A percentile compares a stretch with the other conserved stretches of the same genome.
Conservation (phyloP, 1,284 basidiomycete species). For the Leccinum variabile region DNA sequence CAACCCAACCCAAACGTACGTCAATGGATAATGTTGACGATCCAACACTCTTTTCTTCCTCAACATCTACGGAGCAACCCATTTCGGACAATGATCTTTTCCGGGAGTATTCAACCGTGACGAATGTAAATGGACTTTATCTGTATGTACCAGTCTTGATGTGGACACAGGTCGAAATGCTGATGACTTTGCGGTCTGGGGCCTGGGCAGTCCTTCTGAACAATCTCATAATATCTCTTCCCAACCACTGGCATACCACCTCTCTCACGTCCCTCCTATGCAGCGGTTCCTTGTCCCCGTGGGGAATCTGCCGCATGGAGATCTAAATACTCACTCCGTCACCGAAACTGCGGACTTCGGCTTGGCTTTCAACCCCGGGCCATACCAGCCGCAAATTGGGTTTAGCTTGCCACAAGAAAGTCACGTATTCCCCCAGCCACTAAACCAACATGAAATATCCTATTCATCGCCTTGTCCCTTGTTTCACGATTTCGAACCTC, state of each 20-base stretch:
- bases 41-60: not conserved
- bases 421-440: too few relatives aligned
- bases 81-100: not conserved
- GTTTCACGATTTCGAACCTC: not conserved
- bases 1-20: not conserved
- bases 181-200: slow-evolving; percentile 1
- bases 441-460: not conserved
- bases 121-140: not conserved
- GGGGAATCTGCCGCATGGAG: not conserved
- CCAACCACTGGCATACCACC: not conserved
- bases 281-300: not conserved
- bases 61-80: not conserved
- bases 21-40: slow-evolving; percentile 7
- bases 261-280: not conserved
- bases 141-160: slow-evolving; percentile 5
- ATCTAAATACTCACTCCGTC: not conserved
- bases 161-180: not conserved
- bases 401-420: not conserved
- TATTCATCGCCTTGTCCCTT: not conserved
- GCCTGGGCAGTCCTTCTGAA: slow-evolving; percentile 6
- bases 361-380: not conserved
- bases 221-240: not conserved
- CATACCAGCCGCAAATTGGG: not conserved
- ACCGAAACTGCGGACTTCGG: not conserved
- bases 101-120: not conserved